Percentiles rank a stretch among this genome's conserved stretches.
Evolutionary conservation across 192 early-diverging fungal species (phyloP).

Genomic region (Dissophora ornata): DNA sequence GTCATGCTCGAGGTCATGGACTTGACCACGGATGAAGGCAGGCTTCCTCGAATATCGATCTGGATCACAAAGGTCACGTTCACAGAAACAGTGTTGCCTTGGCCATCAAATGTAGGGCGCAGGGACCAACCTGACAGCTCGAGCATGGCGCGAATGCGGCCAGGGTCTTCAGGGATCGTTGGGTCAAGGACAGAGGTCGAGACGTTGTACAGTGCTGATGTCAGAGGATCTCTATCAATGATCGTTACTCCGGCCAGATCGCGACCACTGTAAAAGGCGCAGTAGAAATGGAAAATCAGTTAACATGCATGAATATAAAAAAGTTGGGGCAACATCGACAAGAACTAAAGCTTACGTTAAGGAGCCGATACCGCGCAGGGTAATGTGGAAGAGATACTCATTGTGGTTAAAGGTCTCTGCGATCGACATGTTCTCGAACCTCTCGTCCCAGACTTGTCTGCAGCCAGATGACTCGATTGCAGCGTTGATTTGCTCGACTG

Average conservation of each 20-base stretch:
- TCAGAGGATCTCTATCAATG: conserved; percentile 61
- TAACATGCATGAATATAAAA: neutral
- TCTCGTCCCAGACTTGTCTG: conserved; percentile 64
- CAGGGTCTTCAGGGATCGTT: conserved; percentile 56
- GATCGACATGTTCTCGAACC: conserved; percentile 58
- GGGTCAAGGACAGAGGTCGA: conserved; percentile 61
- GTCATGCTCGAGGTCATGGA: conserved; percentile 59
- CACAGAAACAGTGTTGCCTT: conserved; percentile 56
- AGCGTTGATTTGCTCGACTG: conserved; percentile 64
- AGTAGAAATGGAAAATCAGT: conserved; percentile 13
- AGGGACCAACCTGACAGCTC: conserved; percentile 66
- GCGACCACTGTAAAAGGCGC: conserved; percentile 54
- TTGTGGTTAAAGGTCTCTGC: conserved; percentile 63
- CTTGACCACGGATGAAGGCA: conserved; percentile 56
- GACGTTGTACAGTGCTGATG: conserved; percentile 57
- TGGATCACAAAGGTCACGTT: conserved; percentile 59
- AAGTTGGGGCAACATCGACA: neutral
- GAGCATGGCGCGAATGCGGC: conserved; percentile 56
- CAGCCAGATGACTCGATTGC: conserved; percentile 59
- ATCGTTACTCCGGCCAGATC: conserved; percentile 60
- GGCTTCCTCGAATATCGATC: conserved; percentile 59
- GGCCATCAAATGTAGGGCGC: conserved; percentile 55
- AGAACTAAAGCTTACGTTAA: conserved; percentile 42
- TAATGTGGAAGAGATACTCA: conserved; percentile 59
- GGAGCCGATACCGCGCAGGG: conserved; percentile 50